These are phyloP conservation scores for Teunomyces barrocoloradensis DNA, from an alignment of 805 yeast genomes.

Conservation along the genomic window DNA sequence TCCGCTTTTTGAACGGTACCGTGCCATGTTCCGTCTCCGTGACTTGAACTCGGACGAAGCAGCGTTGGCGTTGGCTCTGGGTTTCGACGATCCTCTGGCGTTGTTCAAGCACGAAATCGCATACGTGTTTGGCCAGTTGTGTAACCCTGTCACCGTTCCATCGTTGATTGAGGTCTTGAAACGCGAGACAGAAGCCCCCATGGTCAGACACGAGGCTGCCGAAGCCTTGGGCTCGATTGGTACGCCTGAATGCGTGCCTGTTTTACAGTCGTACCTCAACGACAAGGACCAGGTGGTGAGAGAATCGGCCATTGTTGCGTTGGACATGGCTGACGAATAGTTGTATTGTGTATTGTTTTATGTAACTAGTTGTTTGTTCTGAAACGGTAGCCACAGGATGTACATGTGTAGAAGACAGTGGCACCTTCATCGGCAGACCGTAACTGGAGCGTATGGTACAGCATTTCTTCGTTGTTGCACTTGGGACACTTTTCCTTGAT, in stretches of 20 bases:
- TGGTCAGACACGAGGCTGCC: constrained; percentile 99
- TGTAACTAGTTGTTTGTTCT: constrained; percentile 76
- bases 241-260: constrained; percentile 90
- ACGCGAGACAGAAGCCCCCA: constrained; percentile 81
- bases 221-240: constrained; percentile 98
- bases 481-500: constrained; percentile 98
- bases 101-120: constrained; percentile 97
- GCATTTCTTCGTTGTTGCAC: constrained; percentile 98
- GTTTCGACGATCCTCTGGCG: constrained; percentile 88
- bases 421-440: constrained; percentile 99
- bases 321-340: constrained; percentile 73
- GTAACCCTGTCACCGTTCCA: constrained; percentile 91
- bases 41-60: constrained; percentile 95
- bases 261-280: constrained; percentile 70
- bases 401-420: constrained; percentile 96
- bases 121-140: constrained; percentile 95
- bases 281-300: constrained; percentile 90
- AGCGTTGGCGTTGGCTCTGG: constrained; percentile 84
- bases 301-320: constrained; percentile 94
- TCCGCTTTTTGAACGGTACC: constrained; percentile 88
- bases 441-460: constrained; percentile 91
- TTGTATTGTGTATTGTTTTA: constrained; percentile 54
- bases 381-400: constrained; percentile 87
- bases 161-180: constrained; percentile 78
- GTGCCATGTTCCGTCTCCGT: constrained; percentile 97